Evolutionary conservation across 2,329 filamentous ascomycete species (phyloP), one percentile per base, ranked within the genome.

Genomic region (Pestalotiopsis sp.): DNA sequence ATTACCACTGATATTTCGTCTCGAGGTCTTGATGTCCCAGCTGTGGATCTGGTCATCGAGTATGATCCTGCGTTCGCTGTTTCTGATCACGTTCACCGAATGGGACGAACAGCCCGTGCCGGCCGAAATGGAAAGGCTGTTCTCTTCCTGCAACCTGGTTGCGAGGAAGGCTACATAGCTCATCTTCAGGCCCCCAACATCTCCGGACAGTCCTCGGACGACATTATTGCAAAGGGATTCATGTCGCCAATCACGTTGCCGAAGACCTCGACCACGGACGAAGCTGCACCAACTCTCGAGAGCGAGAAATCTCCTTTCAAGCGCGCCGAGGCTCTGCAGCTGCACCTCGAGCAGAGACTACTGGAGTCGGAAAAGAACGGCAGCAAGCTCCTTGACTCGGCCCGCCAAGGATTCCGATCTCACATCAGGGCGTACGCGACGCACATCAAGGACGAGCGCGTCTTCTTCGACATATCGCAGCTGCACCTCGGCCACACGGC

Each of bases 1-100:
- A 88, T 99, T 72, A 97, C 95, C 74, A 99, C 96, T 1, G 96
- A 99, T 77, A 96, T 99, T 64, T 94, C 96, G 13, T 96, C 96
- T 23, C 93, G 96, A 77, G 96, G 96, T 83, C 90, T 99, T 57
- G 96, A 99, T 84, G 89, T 99, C 17, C 95, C 95, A 0, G 95
- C 96, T 64, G 93, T 99, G 65, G 96, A 99, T 78, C 86, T 98
- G 23, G 94, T 99, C 64, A 88, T 99, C 68, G 96, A 99, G 79
- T 98, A 97, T 78, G 96, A 99, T 77, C 95, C 96, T 0, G 93
- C 96, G 2, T 98, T 98, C 81, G 94, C 92, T 77, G 91, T 94
- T 27, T 93, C 95, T 70, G 96, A 99, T 79, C 96, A 99, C 79
- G 87, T 98, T 7, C 96, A 99, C 82, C 92, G 96, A 68, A 93